phyloP scores from a whole-genome alignment of 257 asterid species.

The Euphrasia confusa region DNA sequence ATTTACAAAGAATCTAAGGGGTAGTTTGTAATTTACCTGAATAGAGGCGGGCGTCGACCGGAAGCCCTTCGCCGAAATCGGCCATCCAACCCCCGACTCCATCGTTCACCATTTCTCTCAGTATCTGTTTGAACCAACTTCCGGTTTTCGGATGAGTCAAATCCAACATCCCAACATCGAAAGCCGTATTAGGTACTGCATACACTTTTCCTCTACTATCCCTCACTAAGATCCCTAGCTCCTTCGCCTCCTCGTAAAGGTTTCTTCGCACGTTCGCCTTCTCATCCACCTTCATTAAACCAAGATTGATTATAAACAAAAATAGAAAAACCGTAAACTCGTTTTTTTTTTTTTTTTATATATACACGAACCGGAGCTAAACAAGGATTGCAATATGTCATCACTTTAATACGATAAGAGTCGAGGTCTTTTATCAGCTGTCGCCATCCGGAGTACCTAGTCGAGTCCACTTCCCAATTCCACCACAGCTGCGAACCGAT shows the following conservation, averaged over 20 bases:
- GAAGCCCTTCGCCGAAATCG: slow-evolving; percentile 97
- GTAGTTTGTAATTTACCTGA: slow-evolving; percentile 38
- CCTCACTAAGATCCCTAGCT: slow-evolving; percentile 71
- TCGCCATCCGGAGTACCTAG: slow-evolving; percentile 72
- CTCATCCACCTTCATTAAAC: slow-evolving; percentile 52
- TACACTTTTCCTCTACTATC: slow-evolving; percentile 67
- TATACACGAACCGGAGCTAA: slow-evolving; percentile 64
- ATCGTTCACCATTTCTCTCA: slow-evolving; percentile 83
- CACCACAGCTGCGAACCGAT: slow-evolving; percentile 98
- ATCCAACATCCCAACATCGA: slow-evolving; percentile 93
- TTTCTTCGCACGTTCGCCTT: slow-evolving; percentile 57
- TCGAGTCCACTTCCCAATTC: slow-evolving; percentile 95
- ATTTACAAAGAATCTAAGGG: neutral
- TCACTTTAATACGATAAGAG: slow-evolving; percentile 53
- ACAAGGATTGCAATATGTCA: slow-evolving; percentile 99
- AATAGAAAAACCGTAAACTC: too few species aligned
- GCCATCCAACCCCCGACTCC: slow-evolving; percentile 99
- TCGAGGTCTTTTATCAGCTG: slow-evolving; percentile 56
- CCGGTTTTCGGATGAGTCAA: slow-evolving; percentile 72
- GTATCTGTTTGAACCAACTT: slow-evolving; percentile 77
- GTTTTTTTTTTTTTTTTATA: too few species aligned
- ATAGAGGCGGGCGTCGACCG: slow-evolving; percentile 81
- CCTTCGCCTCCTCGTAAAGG: slow-evolving; percentile 74
- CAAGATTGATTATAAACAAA: neutral
- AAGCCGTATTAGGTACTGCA: slow-evolving; percentile 94